Evolutionary conservation across 805 yeast species (phyloP).

Genomic region (Yarrowia porcina): DNA sequence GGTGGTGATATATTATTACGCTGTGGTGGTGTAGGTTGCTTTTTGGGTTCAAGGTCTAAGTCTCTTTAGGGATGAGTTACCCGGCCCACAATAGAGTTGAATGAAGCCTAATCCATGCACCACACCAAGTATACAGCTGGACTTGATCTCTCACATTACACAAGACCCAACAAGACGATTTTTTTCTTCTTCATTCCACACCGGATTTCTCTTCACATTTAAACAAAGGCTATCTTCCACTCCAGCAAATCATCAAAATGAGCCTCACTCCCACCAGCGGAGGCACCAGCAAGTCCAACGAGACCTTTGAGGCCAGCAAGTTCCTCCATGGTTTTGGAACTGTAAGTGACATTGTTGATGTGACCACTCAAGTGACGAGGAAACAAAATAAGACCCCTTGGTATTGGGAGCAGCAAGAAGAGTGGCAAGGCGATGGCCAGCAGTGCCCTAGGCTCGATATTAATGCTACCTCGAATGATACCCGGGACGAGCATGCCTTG

Average conservation of each 20-base stretch:
- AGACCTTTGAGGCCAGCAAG: slow-evolving; percentile 17
- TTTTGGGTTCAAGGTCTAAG: slow-evolving; percentile 12
- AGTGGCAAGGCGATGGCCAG: too few relatives aligned
- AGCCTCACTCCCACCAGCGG: slow-evolving; percentile 12
- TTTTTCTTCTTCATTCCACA: background rate
- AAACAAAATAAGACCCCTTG: too few relatives aligned
- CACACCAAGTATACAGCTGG: too few relatives aligned
- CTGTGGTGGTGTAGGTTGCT: background rate
- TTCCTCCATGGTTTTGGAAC: slow-evolving; percentile 7
- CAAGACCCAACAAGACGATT: too few relatives aligned
- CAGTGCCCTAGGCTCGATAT: too few relatives aligned
- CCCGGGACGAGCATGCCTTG: too few relatives aligned
- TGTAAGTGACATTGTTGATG: background rate
- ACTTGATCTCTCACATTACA: too few relatives aligned
- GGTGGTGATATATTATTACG: slow-evolving; percentile 16
- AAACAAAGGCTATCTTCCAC: too few relatives aligned
- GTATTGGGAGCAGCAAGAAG: too few relatives aligned
- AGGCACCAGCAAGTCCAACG: background rate
- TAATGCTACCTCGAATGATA: too few relatives aligned
- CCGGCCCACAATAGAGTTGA: background rate
- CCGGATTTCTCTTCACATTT: too few relatives aligned
- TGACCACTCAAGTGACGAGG: too few relatives aligned
- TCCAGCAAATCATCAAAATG: background rate
- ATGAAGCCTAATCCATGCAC: slow-evolving; percentile 13
- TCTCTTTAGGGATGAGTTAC: slow-evolving; percentile 19